Conservation (phyloP, 495 filamentous ascomycete species). For the Aspergillus bridgeri region DNA sequence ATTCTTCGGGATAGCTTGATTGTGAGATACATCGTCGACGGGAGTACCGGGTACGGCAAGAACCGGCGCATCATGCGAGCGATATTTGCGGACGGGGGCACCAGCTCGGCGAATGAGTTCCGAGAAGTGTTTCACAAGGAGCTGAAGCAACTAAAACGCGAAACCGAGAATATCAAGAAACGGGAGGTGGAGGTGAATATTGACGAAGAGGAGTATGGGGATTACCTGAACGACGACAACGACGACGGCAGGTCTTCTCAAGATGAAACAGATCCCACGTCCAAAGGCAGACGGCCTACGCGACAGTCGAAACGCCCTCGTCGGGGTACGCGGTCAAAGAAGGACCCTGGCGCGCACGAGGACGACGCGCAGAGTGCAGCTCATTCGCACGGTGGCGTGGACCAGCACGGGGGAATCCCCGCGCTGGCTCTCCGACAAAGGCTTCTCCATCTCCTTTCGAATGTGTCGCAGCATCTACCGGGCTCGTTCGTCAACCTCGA, state of each 20-base stretch:
- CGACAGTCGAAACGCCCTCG: conserved; percentile 34
- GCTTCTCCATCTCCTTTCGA: conserved; percentile 54
- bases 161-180: conserved; percentile 34
- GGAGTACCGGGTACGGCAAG: conserved; percentile 33
- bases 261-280: conserved; percentile 5
- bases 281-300: conserved; percentile 4
- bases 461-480: conserved; percentile 42
- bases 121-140: conserved; percentile 60
- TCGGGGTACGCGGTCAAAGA: conserved; percentile 23
- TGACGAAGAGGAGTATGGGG: conserved; percentile 54
- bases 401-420: conserved; percentile 48
- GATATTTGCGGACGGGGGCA: conserved; percentile 60
- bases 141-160: conserved; percentile 37
- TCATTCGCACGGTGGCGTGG: conserved; percentile 23
- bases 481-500: conserved; percentile 45
- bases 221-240: conserved; percentile 49
- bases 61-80: conserved; percentile 56
- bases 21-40: conserved; percentile 47
- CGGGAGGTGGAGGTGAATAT: conserved; percentile 52
- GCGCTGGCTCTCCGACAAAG: conserved; percentile 62
- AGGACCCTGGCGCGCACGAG: not conserved
- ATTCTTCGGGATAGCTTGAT: conserved; percentile 52
- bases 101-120: conserved; percentile 50
- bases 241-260: conserved; percentile 36
- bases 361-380: not conserved